These are phyloP conservation scores for Hanseniaspora lachancei DNA, from an alignment of 805 yeast genomes.

Conservation along the genomic window DNA sequence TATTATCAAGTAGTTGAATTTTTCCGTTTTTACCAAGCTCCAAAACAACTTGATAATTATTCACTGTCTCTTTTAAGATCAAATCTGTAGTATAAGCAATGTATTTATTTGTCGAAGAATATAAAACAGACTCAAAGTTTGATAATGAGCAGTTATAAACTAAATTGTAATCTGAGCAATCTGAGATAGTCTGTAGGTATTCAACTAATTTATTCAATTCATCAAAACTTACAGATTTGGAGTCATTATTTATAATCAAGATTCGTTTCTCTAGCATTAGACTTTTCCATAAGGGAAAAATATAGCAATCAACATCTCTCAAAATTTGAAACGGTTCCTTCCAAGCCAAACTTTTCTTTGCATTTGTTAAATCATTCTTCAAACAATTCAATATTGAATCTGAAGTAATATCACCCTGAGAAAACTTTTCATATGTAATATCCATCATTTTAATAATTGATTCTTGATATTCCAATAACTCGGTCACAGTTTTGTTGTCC, in stretches of 20 bases:
- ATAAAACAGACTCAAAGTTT: conserved; percentile 7
- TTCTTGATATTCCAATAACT: conserved; percentile 18
- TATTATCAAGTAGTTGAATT: not conserved
- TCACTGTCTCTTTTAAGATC: conserved; percentile 5
- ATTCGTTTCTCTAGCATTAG: conserved; percentile 22
- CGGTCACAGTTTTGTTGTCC: conserved; percentile 11
- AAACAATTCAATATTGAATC: not conserved
- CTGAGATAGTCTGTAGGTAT: conserved; percentile 20
- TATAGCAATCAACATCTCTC: conserved; percentile 24
- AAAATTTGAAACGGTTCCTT: conserved; percentile 1
- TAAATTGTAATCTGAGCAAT: not conserved
- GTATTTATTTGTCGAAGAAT: not conserved
- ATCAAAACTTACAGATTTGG: conserved; percentile 22
- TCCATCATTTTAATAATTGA: conserved; percentile 14
- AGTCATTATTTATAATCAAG: conserved; percentile 19
- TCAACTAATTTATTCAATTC: conserved; percentile 22
- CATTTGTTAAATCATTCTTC: not conserved
- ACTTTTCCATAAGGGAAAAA: conserved; percentile 26
- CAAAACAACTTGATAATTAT: conserved; percentile 1
- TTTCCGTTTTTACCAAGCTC: not conserved
- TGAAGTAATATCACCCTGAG: not conserved
- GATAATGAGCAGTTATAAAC: not conserved
- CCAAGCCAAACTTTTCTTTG: not conserved
- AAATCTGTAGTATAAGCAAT: conserved; percentile 12
- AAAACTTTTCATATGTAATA: conserved; percentile 12